Base-by-base conservation (phyloP, 108 stramenopile genomes). In the Skeletonema potamos region DNA sequence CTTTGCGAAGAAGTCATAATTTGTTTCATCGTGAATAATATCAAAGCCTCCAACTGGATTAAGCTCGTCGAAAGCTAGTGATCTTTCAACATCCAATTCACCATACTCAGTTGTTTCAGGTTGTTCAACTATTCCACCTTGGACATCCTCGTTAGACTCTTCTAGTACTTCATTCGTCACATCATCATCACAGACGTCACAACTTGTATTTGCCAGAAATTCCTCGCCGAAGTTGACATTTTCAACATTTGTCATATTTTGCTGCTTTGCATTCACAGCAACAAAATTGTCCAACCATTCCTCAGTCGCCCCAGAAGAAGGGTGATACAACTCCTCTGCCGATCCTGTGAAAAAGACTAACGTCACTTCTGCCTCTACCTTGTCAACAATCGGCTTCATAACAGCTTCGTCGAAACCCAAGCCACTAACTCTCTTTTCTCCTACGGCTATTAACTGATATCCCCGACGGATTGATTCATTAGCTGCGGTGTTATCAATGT, bases 361-460 rank as follows among this genome's bases (percentile, higher is more conserved):
- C 62, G 58, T 84, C 10, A 70, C 69, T 24, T 67, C 65, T 7
- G 74, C 86, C 11, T 59, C 84, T n/a, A 28, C 55, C 2, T 83
- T 62, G 15, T 88, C 90, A 41, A 88, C 75, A 64, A 91, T 91
- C 15, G 78, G 74, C 27, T 76, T 76, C 20, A 91, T 62, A 1
- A 51, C 48, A 33, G 87, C 87, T 54, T 85, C 86, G 62, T 91
- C 90, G 73, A 91, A 91, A 28, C 80, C 63, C 27, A 84, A 10
- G 12, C 87, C 90, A 56, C 58, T 48, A 12, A 88, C 87, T 27
- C 84, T 82, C 26, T 66, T 77, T n/a, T 59, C 72, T 13, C 84
- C 81, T n/a, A 91, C 90, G 13, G 80, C 77, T 0, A 91, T 81
- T 17, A 91, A 66, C 55, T 91, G 87, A 77, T 91, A 87, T 33